These are phyloP conservation scores for Volvox africanus DNA, from an alignment of 139 green algal genomes.

Conservation along the genomic window DNA sequence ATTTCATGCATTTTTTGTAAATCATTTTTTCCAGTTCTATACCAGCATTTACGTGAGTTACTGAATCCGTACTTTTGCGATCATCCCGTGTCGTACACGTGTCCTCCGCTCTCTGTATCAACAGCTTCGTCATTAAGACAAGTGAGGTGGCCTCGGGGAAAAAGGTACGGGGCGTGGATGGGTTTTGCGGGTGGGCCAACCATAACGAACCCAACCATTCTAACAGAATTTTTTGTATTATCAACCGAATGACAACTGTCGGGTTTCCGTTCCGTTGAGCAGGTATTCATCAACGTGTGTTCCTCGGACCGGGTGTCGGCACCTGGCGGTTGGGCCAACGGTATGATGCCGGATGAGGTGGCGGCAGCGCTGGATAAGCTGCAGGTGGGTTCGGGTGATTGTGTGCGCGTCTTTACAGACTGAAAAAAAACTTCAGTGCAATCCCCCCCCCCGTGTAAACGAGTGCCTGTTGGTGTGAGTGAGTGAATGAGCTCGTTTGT, in stretches of 20 bases:
- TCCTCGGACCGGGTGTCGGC: conserved; percentile 64
- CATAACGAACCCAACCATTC: neutral
- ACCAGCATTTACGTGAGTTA: too few relatives aligned
- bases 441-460: too few relatives aligned
- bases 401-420: too few relatives aligned
- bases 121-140: conserved; percentile 84
- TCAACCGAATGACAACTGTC: neutral
- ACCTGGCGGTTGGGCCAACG: conserved; percentile 63
- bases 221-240: neutral
- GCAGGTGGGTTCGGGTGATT: neutral
- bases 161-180: conserved; percentile 54
- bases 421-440: too few relatives aligned
- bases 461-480: too few relatives aligned
- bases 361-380: conserved; percentile 41
- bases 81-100: neutral
- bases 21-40: too few relatives aligned
- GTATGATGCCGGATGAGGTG: conserved; percentile 43
- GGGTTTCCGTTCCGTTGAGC: neutral
- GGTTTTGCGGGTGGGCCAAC: neutral
- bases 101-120: neutral
- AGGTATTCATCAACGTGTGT: conserved; percentile 86
- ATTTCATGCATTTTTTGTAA: too few relatives aligned
- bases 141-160: conserved; percentile 54
- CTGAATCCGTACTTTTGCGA: too few relatives aligned
- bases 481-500: neutral